Evolutionary conservation across 1,139 yeast genomes (phyloP).

Genomic region (Saccharomyces hybrid): DNA sequence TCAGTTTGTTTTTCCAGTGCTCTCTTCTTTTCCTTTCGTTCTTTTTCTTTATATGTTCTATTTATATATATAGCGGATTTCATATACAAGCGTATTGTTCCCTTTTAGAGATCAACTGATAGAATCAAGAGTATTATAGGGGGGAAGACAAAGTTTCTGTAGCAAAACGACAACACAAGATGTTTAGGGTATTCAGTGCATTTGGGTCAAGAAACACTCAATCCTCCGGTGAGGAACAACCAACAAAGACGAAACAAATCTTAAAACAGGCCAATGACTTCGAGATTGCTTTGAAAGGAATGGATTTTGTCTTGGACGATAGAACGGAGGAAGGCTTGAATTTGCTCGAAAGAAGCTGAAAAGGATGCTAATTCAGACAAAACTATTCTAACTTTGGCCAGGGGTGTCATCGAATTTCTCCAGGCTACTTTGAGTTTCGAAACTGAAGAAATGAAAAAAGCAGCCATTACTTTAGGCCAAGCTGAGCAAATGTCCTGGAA

Average conservation of each 20-base stretch:
- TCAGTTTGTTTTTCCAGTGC: not conserved
- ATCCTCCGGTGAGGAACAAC: conserved; percentile 10
- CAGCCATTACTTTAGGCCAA: conserved; percentile 62
- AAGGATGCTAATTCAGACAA: conserved; percentile 35
- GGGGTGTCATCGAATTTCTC: conserved; percentile 79
- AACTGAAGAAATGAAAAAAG: conserved; percentile 71
- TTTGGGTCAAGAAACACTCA: conserved; percentile 17
- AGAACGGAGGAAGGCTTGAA: conserved; percentile 62
- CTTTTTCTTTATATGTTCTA: not conserved
- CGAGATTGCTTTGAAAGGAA: conserved; percentile 75
- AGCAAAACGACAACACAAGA: conserved; percentile 4
- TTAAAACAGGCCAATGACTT: conserved; percentile 44
- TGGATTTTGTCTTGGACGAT: conserved; percentile 87
- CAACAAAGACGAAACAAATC: conserved; percentile 27
- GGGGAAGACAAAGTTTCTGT: not conserved
- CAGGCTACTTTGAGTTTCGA: conserved; percentile 94
- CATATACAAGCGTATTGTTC: not conserved
- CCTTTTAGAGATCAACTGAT: not conserved
- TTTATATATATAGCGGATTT: not conserved
- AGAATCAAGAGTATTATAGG: not conserved
- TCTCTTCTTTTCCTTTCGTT: not conserved
- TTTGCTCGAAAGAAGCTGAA: conserved; percentile 44
- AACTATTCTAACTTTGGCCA: conserved; percentile 66
- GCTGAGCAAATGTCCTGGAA: conserved; percentile 67
- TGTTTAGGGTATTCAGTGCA: conserved; percentile 28